Evolutionary conservation across 306 rosid genomes (phyloP).

Genomic region (Prunus padus): DNA sequence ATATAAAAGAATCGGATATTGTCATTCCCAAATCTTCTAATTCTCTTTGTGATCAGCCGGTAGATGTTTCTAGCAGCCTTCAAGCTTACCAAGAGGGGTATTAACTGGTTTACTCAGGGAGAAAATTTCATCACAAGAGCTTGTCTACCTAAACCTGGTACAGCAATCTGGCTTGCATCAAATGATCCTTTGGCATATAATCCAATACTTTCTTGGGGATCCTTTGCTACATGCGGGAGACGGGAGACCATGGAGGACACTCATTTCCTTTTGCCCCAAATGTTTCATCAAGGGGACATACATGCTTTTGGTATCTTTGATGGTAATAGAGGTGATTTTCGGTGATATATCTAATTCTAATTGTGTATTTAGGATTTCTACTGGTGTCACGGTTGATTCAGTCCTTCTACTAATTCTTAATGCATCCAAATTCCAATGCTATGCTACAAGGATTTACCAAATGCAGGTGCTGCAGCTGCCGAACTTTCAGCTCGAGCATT

Average conservation of each 20-base stretch:
- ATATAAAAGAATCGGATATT: conserved; percentile 33
- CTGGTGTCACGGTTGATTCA: too few relatives aligned
- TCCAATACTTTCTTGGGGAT: conserved; percentile 85
- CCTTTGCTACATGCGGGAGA: conserved; percentile 88
- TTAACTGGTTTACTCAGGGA: conserved; percentile 78
- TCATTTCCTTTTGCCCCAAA: conserved; percentile 68
- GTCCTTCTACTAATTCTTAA: not conserved
- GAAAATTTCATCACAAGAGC: conserved; percentile 43
- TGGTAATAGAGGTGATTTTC: conserved; percentile 79
- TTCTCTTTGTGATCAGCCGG: conserved; percentile 29
- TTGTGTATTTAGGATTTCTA: conserved; percentile 1
- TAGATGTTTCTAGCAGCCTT: conserved; percentile 28
- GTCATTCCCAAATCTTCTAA: conserved; percentile 21
- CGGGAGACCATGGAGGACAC: conserved; percentile 96
- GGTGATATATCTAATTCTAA: conserved; percentile 12
- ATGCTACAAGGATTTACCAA: not conserved
- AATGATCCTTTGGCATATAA: conserved; percentile 41
- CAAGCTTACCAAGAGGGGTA: too few relatives aligned
- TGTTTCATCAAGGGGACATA: conserved; percentile 54
- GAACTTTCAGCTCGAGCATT: conserved; percentile 80
- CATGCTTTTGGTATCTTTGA: conserved; percentile 87
- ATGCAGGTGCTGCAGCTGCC: conserved; percentile 91
- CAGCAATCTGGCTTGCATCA: conserved; percentile 38
- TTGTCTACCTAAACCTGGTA: conserved; percentile 36
- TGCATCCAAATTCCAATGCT: conserved; percentile 8